These are phyloP conservation scores for Tagetes erecta DNA, from an alignment of 129 eudicot genomes.

Conservation along the genomic window DNA sequence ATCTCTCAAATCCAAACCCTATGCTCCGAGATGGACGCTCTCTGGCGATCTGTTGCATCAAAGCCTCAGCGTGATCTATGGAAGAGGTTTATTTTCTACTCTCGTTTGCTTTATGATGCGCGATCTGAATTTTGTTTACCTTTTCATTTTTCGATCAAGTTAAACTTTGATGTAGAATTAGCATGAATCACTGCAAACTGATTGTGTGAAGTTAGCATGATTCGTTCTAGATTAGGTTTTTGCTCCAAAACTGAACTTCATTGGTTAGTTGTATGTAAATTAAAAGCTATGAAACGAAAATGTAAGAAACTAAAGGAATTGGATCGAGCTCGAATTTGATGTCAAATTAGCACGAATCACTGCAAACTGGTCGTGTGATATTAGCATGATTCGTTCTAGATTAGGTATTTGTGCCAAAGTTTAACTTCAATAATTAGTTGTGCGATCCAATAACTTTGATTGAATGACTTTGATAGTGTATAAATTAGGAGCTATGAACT, in stretches of 20 bases:
- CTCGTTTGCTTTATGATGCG: not conserved
- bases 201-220: conserved; percentile 7
- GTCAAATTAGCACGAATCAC: no score
- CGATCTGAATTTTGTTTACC: not conserved
- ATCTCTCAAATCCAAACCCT: conserved; percentile 70
- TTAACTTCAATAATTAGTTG: no score
- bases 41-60: conserved; percentile 84
- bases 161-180: not conserved
- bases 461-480: no score
- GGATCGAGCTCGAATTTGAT: no score
- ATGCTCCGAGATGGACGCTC: conserved; percentile 76
- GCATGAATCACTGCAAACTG: conserved; percentile 14
- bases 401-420: no score
- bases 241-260: conserved; percentile 1
- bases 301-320: no score
- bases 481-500: not conserved
- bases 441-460: not conserved
- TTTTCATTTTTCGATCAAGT: conserved; percentile 11
- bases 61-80: conserved; percentile 95
- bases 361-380: no score
- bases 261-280: not conserved
- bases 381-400: no score
- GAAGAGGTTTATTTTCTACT: conserved; percentile 57
- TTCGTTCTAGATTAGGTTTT: not conserved
- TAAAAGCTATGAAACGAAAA: no score